Conservation (phyloP, 2,329 filamentous ascomycete genomes). For the Ophiocordyceps robertsii region DNA sequence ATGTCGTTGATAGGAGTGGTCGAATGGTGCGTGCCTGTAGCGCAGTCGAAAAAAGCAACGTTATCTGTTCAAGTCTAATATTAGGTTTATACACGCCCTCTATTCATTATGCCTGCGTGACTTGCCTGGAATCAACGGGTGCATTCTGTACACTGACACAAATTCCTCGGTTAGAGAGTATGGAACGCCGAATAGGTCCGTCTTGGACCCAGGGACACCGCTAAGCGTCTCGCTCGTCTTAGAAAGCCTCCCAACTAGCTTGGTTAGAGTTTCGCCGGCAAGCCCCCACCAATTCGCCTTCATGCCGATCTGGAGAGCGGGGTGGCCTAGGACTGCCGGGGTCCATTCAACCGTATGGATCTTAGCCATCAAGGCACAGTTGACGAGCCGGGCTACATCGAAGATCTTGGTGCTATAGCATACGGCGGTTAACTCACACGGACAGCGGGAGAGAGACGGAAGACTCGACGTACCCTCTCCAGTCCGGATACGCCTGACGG, state of each 20-base stretch:
- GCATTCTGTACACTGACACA: constrained; percentile 1
- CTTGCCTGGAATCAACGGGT: background rate
- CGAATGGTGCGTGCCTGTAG: background rate
- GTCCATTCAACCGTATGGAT: constrained; percentile 37
- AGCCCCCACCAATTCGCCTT: constrained; percentile 1
- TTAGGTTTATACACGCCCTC: no score
- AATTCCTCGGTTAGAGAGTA: constrained; percentile 1
- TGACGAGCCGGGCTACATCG: constrained; percentile 15
- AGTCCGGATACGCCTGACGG: background rate
- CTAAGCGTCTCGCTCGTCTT: background rate
- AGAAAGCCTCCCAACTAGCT: background rate
- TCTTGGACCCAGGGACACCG: background rate
- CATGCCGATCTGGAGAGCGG: constrained; percentile 6
- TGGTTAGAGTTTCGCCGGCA: background rate
- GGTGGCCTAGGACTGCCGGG: constrained; percentile 30
- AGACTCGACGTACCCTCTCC: background rate
- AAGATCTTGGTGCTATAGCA: background rate
- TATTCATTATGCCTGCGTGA: background rate
- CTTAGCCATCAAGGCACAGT: constrained; percentile 33
- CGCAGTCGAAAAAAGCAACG: background rate
- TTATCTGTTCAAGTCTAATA: background rate
- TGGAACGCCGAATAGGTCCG: background rate
- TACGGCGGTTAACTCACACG: background rate
- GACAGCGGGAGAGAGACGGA: background rate
- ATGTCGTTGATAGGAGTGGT: background rate